These are phyloP conservation scores for Rhododendron griersonianum DNA, from an alignment of 148 eudicot genomes.

Conservation along the genomic window DNA sequence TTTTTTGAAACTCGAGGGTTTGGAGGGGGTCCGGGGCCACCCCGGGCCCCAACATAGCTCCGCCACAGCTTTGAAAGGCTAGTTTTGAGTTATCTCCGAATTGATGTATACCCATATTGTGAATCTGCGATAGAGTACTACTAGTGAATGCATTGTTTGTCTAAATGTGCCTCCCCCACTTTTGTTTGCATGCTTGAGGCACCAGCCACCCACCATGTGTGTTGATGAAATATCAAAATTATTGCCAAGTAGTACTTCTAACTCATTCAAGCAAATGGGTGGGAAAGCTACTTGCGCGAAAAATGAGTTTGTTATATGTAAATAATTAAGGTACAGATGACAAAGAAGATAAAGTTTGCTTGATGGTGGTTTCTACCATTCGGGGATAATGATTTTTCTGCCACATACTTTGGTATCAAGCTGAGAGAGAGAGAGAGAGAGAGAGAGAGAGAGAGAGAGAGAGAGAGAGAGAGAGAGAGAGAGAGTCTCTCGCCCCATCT, in stretches of 20 bases:
- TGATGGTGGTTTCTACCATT: conserved; percentile 17
- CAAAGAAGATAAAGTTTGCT: conserved; percentile 19
- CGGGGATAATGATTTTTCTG: conserved; percentile 12
- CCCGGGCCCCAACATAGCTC: too few species aligned
- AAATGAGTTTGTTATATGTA: background rate
- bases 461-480: background rate
- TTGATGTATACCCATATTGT: background rate
- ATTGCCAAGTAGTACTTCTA: conserved; percentile 11
- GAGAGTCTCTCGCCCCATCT: background rate
- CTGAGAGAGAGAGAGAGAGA: background rate
- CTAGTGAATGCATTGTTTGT: conserved; percentile 2
- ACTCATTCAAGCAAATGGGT: conserved; percentile 6
- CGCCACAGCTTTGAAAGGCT: background rate
- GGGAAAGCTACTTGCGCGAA: conserved; percentile 17
- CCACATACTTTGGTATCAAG: conserved; percentile 16
- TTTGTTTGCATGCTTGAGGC: conserved; percentile 16
- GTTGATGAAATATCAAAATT: background rate
- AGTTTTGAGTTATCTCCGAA: background rate
- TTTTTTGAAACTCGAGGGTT: too few species aligned
- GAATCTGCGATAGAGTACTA: background rate
- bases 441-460: background rate
- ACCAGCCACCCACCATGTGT: conserved; percentile 9
- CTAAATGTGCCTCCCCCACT: conserved; percentile 8
- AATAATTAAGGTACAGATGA: conserved; percentile 4
- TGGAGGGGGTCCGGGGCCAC: too few species aligned